Evolutionary conservation across 257 asterid species (phyloP).

Genomic region (Lycium ferocissimum): DNA sequence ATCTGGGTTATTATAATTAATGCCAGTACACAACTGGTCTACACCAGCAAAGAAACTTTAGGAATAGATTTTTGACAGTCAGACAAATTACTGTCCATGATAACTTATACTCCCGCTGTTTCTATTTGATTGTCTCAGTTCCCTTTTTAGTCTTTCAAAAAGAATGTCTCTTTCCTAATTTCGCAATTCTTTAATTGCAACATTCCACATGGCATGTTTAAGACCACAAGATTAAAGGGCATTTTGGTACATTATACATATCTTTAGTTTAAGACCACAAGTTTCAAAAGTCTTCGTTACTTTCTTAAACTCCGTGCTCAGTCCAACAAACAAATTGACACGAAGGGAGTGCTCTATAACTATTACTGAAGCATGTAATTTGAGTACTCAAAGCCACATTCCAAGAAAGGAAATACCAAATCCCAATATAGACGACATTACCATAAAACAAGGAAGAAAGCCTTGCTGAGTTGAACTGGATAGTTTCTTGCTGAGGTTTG

Average conservation of each 20-base stretch:
- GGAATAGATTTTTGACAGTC: not conserved
- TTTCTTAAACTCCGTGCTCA: too few species aligned
- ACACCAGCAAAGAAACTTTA: not conserved
- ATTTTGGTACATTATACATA: too few species aligned
- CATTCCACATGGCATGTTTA: too few species aligned
- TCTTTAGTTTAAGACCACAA: too few species aligned
- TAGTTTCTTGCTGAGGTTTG: conserved; percentile 77
- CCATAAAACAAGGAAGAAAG: conserved; percentile 70
- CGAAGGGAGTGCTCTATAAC: not conserved
- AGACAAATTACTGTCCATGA: not conserved
- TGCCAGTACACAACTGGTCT: not conserved
- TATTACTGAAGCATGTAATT: conserved; percentile 19
- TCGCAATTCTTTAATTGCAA: too few species aligned
- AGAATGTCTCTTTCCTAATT: too few species aligned
- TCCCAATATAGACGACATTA: conserved; percentile 36
- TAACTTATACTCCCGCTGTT: not conserved
- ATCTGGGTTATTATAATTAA: not conserved
- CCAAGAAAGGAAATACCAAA: not conserved
- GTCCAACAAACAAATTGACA: too few species aligned
- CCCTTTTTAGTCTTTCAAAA: too few species aligned
- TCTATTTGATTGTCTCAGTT: too few species aligned
- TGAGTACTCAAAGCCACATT: conserved; percentile 22
- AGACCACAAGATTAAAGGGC: too few species aligned
- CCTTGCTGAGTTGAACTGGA: conserved; percentile 64
- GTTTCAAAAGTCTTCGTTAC: too few species aligned